A percentile compares a stretch with the other conserved stretches of the same genome.
These are phyloP conservation scores for Betula pendula DNA, from an alignment of 306 rosid species.

Conservation along the genomic window DNA sequence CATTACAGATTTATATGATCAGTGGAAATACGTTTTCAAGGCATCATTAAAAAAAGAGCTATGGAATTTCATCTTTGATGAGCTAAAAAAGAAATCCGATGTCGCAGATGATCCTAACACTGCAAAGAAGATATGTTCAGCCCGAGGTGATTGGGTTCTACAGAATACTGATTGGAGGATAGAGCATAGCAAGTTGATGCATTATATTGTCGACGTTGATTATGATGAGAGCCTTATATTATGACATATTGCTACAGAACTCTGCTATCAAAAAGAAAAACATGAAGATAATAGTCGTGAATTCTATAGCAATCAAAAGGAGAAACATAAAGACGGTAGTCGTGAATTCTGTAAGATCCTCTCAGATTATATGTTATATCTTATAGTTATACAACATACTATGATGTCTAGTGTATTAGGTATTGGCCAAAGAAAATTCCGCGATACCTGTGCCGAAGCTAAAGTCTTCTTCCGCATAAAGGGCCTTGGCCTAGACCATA, in stretches of 20 bases:
- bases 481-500: too few relatives aligned
- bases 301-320: too few relatives aligned
- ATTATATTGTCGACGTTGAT: neutral
- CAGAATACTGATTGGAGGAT: neutral
- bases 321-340: too few relatives aligned
- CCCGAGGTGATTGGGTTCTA: constrained; percentile 24
- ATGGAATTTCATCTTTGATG: constrained; percentile 16
- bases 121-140: constrained; percentile 7
- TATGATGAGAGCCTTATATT: constrained; percentile 20
- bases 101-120: constrained; percentile 5
- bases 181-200: neutral
- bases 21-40: neutral
- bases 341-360: constrained; percentile 26
- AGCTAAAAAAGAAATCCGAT: constrained; percentile 17
- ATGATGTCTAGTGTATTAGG: constrained; percentile 38
- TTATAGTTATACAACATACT: constrained; percentile 33
- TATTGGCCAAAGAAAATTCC: constrained; percentile 30
- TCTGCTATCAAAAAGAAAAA: neutral
- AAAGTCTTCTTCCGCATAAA: too few relatives aligned
- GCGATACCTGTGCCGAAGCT: constrained; percentile 22
- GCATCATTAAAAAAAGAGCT: neutral
- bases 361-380: constrained; percentile 47
- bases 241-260: constrained; percentile 39
- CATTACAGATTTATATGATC: neutral
- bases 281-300: too few relatives aligned